Evolutionary conservation across 2,329 filamentous ascomycete genomes (phyloP).

Genomic region (Ceratocystis variospora): DNA sequence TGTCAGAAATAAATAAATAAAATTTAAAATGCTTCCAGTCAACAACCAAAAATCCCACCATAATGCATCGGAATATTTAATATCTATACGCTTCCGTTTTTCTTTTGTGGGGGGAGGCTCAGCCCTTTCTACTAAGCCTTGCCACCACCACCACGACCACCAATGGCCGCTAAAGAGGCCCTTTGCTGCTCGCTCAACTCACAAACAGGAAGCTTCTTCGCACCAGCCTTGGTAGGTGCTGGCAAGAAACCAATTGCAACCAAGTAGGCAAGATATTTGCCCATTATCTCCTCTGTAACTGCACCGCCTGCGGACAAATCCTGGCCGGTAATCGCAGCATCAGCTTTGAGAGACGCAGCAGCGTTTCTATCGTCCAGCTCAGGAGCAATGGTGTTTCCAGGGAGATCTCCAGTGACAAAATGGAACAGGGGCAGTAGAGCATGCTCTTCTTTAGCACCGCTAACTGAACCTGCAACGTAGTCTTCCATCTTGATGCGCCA

Average conservation of each 20-base stretch:
- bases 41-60: not conserved
- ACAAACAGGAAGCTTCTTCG: slow-evolving; percentile 30
- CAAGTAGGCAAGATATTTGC: slow-evolving; percentile 47
- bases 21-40: not conserved
- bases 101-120: not conserved
- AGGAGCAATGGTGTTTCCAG: slow-evolving; percentile 52
- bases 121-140: slow-evolving; percentile 10
- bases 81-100: not conserved
- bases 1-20: too few species aligned
- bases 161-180: slow-evolving; percentile 17
- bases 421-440: slow-evolving; percentile 51
- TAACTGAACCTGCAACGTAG: slow-evolving; percentile 23
- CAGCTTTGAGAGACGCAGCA: slow-evolving; percentile 40
- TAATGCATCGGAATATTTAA: not conserved
- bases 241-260: slow-evolving; percentile 46
- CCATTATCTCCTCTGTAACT: slow-evolving; percentile 44
- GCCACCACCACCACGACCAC: slow-evolving; percentile 18
- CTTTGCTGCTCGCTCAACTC: slow-evolving; percentile 28
- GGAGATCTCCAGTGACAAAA: slow-evolving; percentile 55
- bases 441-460: slow-evolving; percentile 25
- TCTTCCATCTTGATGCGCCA: slow-evolving; percentile 45
- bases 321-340: slow-evolving; percentile 36
- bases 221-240: slow-evolving; percentile 26
- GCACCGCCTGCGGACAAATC: slow-evolving; percentile 37
- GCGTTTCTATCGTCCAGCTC: slow-evolving; percentile 54